Evolutionary conservation across 2,329 filamentous ascomycete genomes (phyloP).

Genomic region (Colletotrichum liaoningense): DNA sequence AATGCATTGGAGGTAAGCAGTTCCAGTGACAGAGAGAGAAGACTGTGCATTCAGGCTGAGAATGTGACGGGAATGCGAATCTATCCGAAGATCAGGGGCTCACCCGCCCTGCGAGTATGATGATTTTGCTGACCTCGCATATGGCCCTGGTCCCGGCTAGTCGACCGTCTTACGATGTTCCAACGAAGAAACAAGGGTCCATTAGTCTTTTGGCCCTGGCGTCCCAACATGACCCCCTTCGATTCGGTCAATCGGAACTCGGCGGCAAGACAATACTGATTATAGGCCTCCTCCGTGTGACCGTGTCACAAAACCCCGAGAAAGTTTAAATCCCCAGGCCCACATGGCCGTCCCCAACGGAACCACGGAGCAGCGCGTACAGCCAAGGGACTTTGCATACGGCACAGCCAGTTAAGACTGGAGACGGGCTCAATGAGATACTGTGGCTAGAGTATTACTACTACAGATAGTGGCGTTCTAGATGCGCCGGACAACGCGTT

Average conservation of each 20-base stretch:
- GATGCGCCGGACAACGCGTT: background rate
- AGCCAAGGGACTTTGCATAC: background rate
- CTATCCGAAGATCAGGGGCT: background rate
- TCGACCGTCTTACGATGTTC: background rate
- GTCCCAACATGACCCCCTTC: background rate
- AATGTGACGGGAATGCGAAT: background rate
- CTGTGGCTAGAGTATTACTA: background rate
- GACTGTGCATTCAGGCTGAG: background rate
- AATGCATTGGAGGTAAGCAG: background rate
- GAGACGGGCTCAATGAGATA: background rate
- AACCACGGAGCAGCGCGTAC: background rate
- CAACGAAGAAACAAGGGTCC: background rate
- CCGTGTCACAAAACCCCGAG: background rate
- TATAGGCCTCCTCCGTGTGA: background rate
- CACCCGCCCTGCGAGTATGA: background rate
- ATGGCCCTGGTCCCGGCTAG: background rate
- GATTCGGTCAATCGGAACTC: background rate
- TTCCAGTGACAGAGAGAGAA: background rate
- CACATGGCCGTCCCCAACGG: background rate
- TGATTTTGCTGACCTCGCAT: background rate
- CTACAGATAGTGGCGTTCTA: background rate
- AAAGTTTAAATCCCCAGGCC: background rate
- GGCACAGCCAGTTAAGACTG: background rate
- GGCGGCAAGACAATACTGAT: background rate
- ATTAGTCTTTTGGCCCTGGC: background rate